Evolutionary conservation across 2,329 filamentous ascomycete genomes (phyloP), one percentile per base, ranked within the genome.

Genomic region (Colletotrichum godetiae): DNA sequence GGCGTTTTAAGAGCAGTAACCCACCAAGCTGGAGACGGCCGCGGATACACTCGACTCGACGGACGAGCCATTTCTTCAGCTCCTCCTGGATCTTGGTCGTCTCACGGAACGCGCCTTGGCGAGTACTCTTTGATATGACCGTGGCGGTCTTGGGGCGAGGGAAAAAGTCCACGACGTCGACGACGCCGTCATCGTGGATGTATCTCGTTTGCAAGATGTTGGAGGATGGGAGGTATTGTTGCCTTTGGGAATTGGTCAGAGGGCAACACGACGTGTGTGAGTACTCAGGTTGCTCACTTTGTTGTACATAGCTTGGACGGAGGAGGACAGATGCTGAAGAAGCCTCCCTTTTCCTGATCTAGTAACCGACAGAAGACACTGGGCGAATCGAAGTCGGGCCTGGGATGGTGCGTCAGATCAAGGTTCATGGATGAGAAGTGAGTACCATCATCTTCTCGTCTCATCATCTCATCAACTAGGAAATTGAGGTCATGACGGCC

Each of bases 161-260:
- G 76, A 95, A 94, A 82, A 94, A 95, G 80, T 95, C 93, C 19
- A 93, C 86, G 35, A 95, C 80, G 68, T 93, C 92, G 12, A 93
- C 89, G 0, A 94, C 93, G 1, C 93, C 93, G 68, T 93, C 89
- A 76, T 95, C 93, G 75, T 92, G 89, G 75, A 94, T 92, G 80
- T 93, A 95, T n/a, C 93, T 88, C 1, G 93, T 95, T 80, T 94
- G 92, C 2, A 95, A 85, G 72, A 95, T 92, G 77, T 93, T 94
- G 60, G 92, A 92, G 11, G 91, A 93, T 0, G 93, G 92, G 2
- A 95, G 86, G 77, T 95, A 95, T 78, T 93, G 91, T 82, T 95
- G 93, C 46, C 75, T 76, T 60, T 4, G 3, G 1, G 10, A 13
- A 22, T 10, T 62, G 58, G n/a, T 63, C 24, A 72, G 46, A 27